phyloP scores from a whole-genome alignment of 192 early-diverging fungal species.

The Mortierella antarctica region DNA sequence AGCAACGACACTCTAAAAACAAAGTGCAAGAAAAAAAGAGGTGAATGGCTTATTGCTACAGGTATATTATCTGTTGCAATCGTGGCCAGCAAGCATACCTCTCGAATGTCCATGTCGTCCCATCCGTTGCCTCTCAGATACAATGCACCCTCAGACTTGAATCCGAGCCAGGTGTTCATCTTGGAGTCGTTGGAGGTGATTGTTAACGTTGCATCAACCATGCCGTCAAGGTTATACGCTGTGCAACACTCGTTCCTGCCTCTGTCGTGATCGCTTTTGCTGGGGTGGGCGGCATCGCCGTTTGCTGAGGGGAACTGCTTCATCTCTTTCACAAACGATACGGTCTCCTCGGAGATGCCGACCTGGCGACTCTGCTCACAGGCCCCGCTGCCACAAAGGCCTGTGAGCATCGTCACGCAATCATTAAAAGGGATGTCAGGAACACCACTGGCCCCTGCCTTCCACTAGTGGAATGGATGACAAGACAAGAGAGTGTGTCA shows the following conservation, averaged over 20 bases:
- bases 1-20: conserved; percentile 37
- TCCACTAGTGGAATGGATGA: conserved; percentile 28
- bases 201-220: conserved; percentile 33
- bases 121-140: conserved; percentile 45
- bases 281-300: conserved; percentile 18
- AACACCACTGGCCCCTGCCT: conserved; percentile 49
- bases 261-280: not conserved
- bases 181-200: conserved; percentile 47
- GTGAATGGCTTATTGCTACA: not conserved
- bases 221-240: not conserved
- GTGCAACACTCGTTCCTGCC: conserved; percentile 2
- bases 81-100: conserved; percentile 6
- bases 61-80: not conserved
- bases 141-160: conserved; percentile 24
- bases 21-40: not conserved
- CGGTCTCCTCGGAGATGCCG: conserved; percentile 19
- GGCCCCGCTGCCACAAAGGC: conserved; percentile 49
- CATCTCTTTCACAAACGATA: conserved; percentile 44
- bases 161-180: conserved; percentile 51
- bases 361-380: conserved; percentile 44
- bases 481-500: not conserved
- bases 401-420: conserved; percentile 46
- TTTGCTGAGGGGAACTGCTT: conserved; percentile 19
- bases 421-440: conserved; percentile 54
- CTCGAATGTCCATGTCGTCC: conserved; percentile 49